These are phyloP conservation scores for Pseudocercospora ulei DNA, from an alignment of 2,329 filamentous ascomycete genomes.

Conservation along the genomic window DNA sequence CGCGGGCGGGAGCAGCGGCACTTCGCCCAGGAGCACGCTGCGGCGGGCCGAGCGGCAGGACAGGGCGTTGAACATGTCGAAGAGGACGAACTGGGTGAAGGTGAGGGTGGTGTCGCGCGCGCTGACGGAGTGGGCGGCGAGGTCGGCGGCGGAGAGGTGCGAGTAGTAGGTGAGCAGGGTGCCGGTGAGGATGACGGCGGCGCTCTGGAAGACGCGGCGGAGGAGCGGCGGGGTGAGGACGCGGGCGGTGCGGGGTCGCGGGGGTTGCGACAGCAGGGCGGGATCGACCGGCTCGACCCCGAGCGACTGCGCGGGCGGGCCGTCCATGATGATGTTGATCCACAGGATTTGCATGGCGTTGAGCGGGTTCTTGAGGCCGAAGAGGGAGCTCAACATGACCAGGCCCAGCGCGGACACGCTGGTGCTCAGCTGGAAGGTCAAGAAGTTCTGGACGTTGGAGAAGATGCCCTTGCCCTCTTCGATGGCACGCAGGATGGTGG, in stretches of 20 bases:
- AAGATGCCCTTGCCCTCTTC: conserved; percentile 99
- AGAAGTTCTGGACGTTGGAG: conserved; percentile 98
- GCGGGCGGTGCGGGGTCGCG: conserved; percentile 73
- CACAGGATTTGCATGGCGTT: conserved; percentile 99
- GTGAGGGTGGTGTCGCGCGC: conserved; percentile 98
- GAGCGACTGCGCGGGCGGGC: conserved; percentile 89
- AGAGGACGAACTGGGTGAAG: conserved; percentile 96
- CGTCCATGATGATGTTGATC: conserved; percentile 99
- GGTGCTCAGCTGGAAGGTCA: conserved; percentile 96
- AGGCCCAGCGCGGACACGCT: conserved; percentile 86
- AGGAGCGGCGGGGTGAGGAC: conserved; percentile 81
- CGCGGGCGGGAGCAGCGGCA: conserved; percentile 23
- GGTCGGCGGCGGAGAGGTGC: conserved; percentile 75
- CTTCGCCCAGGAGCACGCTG: conserved; percentile 75
- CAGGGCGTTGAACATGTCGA: conserved; percentile 98
- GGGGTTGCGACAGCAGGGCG: conserved; percentile 84
- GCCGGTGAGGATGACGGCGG: conserved; percentile 80
- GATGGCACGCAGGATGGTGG: conserved; percentile 85
- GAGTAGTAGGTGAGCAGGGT: conserved; percentile 84
- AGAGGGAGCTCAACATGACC: conserved; percentile 81
- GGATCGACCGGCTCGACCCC: conserved; percentile 92
- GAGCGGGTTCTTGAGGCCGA: conserved; percentile 88
- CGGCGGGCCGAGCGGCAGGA: conserved; percentile 87
- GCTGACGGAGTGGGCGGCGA: conserved; percentile 52
- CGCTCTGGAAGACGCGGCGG: conserved; percentile 74